Evolutionary conservation across 2,329 filamentous ascomycete genomes (phyloP).

Genomic region (Calonectria pseudoturangicola): DNA sequence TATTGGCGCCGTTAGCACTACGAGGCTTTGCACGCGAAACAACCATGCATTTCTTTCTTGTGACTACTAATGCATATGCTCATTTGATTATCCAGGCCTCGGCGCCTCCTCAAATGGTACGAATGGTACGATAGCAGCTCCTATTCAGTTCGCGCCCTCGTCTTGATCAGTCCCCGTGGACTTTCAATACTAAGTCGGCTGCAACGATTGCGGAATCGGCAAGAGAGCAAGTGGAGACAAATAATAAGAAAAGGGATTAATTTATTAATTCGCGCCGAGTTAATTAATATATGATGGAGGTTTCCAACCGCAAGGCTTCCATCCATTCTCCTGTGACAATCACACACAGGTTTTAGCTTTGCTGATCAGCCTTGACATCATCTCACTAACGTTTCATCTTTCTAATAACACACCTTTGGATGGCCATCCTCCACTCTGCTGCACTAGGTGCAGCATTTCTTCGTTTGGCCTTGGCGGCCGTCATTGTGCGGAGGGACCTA

Average conservation of each 20-base stretch:
- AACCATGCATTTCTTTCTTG: background rate
- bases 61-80: constrained; percentile 2
- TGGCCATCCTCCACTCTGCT: constrained; percentile 43
- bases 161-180: constrained; percentile 35
- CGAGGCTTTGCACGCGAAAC: constrained; percentile 14
- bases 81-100: background rate
- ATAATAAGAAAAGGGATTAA: background rate
- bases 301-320: constrained; percentile 30
- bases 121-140: constrained; percentile 45
- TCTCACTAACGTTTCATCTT: constrained; percentile 26
- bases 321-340: constrained; percentile 37
- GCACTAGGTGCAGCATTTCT: constrained; percentile 48
- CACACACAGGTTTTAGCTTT: constrained; percentile 27
- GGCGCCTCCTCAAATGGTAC: background rate
- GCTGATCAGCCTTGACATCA: constrained; percentile 36
- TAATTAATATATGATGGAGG: constrained; percentile 47
- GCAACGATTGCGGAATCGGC: constrained; percentile 38
- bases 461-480: constrained; percentile 47
- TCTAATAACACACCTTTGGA: constrained; percentile 15
- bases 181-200: constrained; percentile 44
- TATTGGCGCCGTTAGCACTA: background rate
- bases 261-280: constrained; percentile 20
- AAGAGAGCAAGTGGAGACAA: constrained; percentile 21
- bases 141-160: constrained; percentile 27
- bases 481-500: constrained; percentile 49